phyloP scores from a whole-genome alignment of 805 yeast genomes.

The Candida sithepensis region DNA sequence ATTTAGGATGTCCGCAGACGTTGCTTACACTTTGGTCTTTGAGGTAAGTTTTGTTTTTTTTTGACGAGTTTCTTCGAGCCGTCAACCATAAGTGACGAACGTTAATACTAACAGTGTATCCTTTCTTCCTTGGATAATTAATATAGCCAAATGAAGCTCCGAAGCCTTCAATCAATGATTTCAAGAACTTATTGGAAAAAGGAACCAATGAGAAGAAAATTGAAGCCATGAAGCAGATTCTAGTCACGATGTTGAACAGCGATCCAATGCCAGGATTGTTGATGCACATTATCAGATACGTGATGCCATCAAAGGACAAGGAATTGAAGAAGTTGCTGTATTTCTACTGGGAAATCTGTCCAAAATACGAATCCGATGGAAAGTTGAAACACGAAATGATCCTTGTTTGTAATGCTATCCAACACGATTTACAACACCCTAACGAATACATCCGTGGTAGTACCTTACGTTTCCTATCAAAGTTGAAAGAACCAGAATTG shows the following conservation, averaged over 20 bases:
- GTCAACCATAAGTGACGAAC: background rate
- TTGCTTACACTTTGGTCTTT: slow-evolving; percentile 75
- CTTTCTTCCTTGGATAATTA: background rate
- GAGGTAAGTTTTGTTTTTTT: slow-evolving; percentile 38
- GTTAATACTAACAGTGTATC: slow-evolving; percentile 9
- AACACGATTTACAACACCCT: slow-evolving; percentile 96
- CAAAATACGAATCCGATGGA: slow-evolving; percentile 83
- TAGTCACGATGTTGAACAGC: slow-evolving; percentile 85
- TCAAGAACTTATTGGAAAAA: slow-evolving; percentile 75
- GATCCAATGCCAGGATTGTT: slow-evolving; percentile 88
- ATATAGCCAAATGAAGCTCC: slow-evolving; percentile 54
- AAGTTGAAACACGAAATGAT: slow-evolving; percentile 98
- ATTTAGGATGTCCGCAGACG: slow-evolving; percentile 26
- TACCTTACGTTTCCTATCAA: slow-evolving; percentile 86
- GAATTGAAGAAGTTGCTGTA: slow-evolving; percentile 88
- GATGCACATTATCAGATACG: slow-evolving; percentile 95
- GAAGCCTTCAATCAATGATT: slow-evolving; percentile 65
- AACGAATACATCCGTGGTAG: slow-evolving; percentile 96
- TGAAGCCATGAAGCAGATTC: slow-evolving; percentile 83
- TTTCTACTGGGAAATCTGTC: slow-evolving; percentile 97
- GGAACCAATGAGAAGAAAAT: slow-evolving; percentile 86
- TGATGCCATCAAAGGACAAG: slow-evolving; percentile 93
- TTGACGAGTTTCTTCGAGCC: background rate
- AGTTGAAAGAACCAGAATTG: slow-evolving; percentile 87
- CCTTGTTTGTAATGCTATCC: slow-evolving; percentile 95